Evolutionary conservation across 2,329 filamentous ascomycete genomes (phyloP), one percentile per base, ranked within the genome.

Genomic region (Phoma sp.): DNA sequence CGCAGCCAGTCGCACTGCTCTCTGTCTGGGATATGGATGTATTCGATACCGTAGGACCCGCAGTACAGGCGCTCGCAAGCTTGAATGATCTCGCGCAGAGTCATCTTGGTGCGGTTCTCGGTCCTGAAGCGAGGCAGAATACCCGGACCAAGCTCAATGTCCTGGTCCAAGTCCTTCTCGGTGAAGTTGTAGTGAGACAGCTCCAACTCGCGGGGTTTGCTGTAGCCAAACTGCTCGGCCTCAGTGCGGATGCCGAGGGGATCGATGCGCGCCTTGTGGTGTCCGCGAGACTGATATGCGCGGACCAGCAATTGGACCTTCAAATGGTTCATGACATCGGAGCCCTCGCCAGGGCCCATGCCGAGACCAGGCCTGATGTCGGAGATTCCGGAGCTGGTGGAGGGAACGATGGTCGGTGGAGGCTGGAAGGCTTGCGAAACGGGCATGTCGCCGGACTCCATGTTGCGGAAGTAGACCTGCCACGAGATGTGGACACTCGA

Each of bases 381-480:
- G 53, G 90, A 66, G 40, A 95, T 87, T 67, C 90, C 90, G 60
- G 91, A 91, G 39, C 88, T 87, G 47, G 92, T 89, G 65, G 87
- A 86, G 51, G 93, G 91, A 46, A 98, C 88, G 65, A 99, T 87
- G 67, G 90, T 96, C 15, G 95, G 95, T 41, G 95, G 95, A 64
- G 95, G 93, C 64, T 92, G 92, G 83, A 99, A 99, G 67, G 95
- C 95, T 80, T 96, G 91, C 61, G 94, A 95, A 75, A 96, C 92
- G 74, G 94, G 94, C 92, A 99, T 98, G 73, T 95, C 91, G 76
- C 95, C 95, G 65, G 87, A 90, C 83, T 99, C 95, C 90, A 99
- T 97, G 81, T 99, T 99, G 81, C 88, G 91, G 85, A 99, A 99
- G 85, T 99, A 99, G 75, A 96, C 88, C 81, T 96, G 94, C 95